These are phyloP conservation scores for Solanum acaule DNA, from an alignment of 257 asterid genomes.

Conservation along the genomic window DNA sequence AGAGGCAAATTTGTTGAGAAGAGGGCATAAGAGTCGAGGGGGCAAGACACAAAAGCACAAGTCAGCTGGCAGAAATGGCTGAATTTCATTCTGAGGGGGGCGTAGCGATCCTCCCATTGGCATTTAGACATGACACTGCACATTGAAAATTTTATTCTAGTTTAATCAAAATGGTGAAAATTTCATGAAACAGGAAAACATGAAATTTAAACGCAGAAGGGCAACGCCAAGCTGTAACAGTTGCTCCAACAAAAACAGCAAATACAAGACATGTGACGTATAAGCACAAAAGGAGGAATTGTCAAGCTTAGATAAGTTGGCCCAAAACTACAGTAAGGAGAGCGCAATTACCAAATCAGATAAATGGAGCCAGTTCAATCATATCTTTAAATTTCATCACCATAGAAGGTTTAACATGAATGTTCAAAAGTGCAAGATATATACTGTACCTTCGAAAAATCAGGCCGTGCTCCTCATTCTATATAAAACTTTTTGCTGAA, in stretches of 20 bases:
- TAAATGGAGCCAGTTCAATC: background rate
- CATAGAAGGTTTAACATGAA: background rate
- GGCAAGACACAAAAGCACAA: background rate
- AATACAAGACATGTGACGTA: background rate
- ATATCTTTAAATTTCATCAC: background rate
- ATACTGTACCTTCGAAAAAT: background rate
- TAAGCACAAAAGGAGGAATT: background rate
- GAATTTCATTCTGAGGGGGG: background rate
- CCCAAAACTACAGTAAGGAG: background rate
- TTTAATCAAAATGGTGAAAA: background rate
- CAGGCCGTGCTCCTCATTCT: slow-evolving; percentile 37
- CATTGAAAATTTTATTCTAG: background rate
- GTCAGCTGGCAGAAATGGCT: background rate
- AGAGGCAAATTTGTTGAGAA: background rate
- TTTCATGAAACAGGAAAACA: background rate
- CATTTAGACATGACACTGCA: background rate
- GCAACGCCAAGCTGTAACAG: background rate
- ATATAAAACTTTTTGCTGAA: slow-evolving; percentile 49
- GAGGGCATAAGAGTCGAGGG: background rate
- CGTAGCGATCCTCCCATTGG: background rate
- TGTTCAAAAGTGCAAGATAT: background rate
- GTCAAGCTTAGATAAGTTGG: background rate
- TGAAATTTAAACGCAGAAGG: background rate
- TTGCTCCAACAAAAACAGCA: background rate
- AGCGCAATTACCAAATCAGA: background rate